These are phyloP conservation scores for Moricandia arvensis DNA, from an alignment of 345 rosid species.

Conservation along the genomic window DNA sequence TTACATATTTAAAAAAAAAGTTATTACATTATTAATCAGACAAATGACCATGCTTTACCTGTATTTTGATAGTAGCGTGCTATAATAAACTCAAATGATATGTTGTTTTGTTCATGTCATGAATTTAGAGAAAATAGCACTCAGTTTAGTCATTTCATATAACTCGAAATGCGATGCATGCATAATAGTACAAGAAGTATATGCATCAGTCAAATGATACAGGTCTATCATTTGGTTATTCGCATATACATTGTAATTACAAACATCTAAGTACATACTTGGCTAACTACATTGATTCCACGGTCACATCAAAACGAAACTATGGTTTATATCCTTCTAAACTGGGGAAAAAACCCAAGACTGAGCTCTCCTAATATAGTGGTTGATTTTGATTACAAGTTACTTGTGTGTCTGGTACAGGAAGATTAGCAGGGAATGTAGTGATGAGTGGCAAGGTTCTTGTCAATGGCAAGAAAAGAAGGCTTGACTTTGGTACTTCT, in stretches of 20 bases:
- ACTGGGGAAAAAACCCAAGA: not conserved
- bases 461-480: slow-evolving; percentile 80
- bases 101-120: not conserved
- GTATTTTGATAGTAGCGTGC: not conserved
- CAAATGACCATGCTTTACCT: not conserved
- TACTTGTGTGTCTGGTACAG: slow-evolving; percentile 41
- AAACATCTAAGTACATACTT: not conserved
- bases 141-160: not conserved
- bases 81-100: not conserved
- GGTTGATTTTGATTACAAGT: not conserved
- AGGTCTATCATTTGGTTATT: not conserved
- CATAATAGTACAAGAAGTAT: not conserved
- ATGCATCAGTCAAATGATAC: not conserved
- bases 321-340: not conserved
- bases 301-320: not conserved
- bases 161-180: not conserved
- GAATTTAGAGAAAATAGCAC: not conserved
- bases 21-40: not conserved
- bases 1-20: no score
- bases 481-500: slow-evolving; percentile 51
- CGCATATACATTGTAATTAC: not conserved
- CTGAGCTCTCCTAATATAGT: not conserved
- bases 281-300: not conserved
- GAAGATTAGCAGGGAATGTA: slow-evolving; percentile 82
- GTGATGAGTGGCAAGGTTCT: slow-evolving; percentile 89